Evolutionary conservation across 2,329 filamentous ascomycete species (phyloP), one percentile per base, ranked within the genome.

Genomic region (Trichoderma lentiforme): DNA sequence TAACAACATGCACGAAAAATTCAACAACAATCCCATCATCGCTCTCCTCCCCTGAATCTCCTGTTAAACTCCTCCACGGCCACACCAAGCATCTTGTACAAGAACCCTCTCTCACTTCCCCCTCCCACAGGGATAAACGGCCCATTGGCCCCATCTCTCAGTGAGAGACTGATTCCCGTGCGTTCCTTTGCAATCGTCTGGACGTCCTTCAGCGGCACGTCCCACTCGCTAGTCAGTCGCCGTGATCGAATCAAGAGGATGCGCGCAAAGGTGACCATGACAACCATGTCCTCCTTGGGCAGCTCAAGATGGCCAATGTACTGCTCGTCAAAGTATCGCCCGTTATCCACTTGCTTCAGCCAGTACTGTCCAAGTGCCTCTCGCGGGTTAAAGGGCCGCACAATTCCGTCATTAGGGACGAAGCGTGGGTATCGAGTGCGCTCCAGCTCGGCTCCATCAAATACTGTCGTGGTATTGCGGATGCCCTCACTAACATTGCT

Each of bases 271-370:
- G 93, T 98, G 73, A 99, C 88, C 89, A 98, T 93, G 62, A 95
- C 92, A 71, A 95, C 90, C 86, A 94, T 92, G 79, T 97, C 95
- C 80, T 96, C 93, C 73, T 91, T 90, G 12, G 94, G 93, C 30
- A 99, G 88, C 82, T 99, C 95, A 5, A 99, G 86, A 80, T 99
- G 97, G 5, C 95, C 97, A 80, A 99, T 96, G 84, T 99, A 99
- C 79, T 94, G 89, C 82, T 99, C 96, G 83, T 97, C 92, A 88
- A 99, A 99, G 86, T 95, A 98, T 81, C 95, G 96, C 73, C 96
- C 96, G 75, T 98, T 96, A 82, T 99, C 96, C 12, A 97, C 90
- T 72, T 97, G 97, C 86, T 99, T 99, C 75, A 99, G 90, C 97
- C 96, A 99, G 85, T 94, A 98, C 81, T 99, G 96, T 0, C 96